A percentile compares a stretch with the other conserved stretches of the same genome.
Conservation (phyloP, 2,329 filamentous ascomycete species). For the Verticillium nubilum region DNA sequence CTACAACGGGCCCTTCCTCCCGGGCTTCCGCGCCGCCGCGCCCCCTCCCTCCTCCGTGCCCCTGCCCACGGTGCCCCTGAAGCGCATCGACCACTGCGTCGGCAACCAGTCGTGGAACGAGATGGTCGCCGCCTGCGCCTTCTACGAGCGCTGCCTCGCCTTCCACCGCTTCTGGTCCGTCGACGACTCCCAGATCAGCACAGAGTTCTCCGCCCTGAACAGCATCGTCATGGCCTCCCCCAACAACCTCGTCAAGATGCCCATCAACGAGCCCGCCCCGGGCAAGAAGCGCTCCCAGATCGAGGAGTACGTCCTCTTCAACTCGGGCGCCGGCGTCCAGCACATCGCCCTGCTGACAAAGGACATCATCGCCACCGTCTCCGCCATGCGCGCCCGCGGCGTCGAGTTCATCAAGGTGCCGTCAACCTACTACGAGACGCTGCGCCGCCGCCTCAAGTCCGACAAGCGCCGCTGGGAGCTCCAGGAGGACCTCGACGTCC, state of each 20-base stretch:
- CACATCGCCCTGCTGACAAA: constrained; percentile 83
- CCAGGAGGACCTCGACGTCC: constrained; percentile 71
- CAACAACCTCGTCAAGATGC: constrained; percentile 91
- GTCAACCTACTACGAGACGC: constrained; percentile 74
- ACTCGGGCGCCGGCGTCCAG: constrained; percentile 84
- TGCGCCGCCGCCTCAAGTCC: constrained; percentile 67
- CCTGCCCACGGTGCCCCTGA: constrained; percentile 61
- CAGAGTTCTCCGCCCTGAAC: constrained; percentile 83
- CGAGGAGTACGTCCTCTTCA: constrained; percentile 88
- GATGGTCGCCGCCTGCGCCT: constrained; percentile 62
- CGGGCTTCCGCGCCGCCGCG: constrained; percentile 64
- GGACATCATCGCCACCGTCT: constrained; percentile 74
- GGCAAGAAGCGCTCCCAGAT: constrained; percentile 93
- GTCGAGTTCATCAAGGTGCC: constrained; percentile 93
- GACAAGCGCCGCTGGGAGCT: constrained; percentile 57
- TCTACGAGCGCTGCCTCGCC: constrained; percentile 82
- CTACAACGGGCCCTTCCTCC: constrained; percentile 76
- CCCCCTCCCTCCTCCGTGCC: constrained; percentile 28
- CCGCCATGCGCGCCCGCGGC: constrained; percentile 74
- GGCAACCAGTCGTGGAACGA: constrained; percentile 95
- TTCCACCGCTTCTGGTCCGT: constrained; percentile 99
- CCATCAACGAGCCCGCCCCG: constrained; percentile 90
- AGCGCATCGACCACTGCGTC: constrained; percentile 90
- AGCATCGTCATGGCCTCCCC: constrained; percentile 85
- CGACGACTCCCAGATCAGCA: constrained; percentile 88